A percentile compares a stretch with the other conserved stretches of the same genome.
Conservation (phyloP, 768 basidiomycete species). For the Auricularia auricula-judae region DNA sequence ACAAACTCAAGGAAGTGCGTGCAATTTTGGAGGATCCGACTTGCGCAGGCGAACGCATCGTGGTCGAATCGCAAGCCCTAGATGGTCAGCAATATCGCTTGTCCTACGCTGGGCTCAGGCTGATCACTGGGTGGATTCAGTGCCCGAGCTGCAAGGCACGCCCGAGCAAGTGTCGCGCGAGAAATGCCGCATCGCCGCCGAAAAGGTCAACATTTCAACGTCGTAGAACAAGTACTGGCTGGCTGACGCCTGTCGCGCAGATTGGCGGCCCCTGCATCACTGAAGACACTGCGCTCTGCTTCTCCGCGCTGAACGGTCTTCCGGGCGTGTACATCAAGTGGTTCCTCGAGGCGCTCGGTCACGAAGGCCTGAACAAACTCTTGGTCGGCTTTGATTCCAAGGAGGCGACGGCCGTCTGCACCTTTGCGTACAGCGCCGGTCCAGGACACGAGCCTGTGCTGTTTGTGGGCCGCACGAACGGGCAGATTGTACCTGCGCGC, state of each 20-base stretch:
- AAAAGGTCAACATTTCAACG: constrained; percentile 39
- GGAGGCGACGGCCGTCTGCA: constrained; percentile 84
- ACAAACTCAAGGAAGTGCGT: constrained; percentile 84
- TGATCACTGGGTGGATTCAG: constrained; percentile 26
- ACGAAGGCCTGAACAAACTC: constrained; percentile 76
- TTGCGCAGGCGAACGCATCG: constrained; percentile 47
- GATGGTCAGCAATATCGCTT: constrained; percentile 48
- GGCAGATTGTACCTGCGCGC: constrained; percentile 77
- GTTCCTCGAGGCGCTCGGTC: constrained; percentile 74
- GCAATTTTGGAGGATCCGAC: constrained; percentile 52
- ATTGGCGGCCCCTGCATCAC: constrained; percentile 54
- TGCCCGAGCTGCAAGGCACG: constrained; percentile 89
- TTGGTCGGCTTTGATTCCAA: constrained; percentile 65
- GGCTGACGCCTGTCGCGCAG: constrained; percentile 10
- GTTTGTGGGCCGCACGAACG: constrained; percentile 82
- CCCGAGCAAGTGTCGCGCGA: constrained; percentile 82
- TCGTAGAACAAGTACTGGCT: background rate
- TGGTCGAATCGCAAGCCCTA: constrained; percentile 65
- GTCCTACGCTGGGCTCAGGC: too few relatives aligned
- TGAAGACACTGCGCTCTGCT: constrained; percentile 92
- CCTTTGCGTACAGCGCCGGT: constrained; percentile 87
- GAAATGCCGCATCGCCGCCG: constrained; percentile 79
- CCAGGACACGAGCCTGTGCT: constrained; percentile 70
- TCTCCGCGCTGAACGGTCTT: constrained; percentile 77
- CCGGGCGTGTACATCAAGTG: constrained; percentile 98